These are phyloP conservation scores for Cocos nucifera DNA, from an alignment of 176 grass and related monocot species.

Conservation along the genomic window DNA sequence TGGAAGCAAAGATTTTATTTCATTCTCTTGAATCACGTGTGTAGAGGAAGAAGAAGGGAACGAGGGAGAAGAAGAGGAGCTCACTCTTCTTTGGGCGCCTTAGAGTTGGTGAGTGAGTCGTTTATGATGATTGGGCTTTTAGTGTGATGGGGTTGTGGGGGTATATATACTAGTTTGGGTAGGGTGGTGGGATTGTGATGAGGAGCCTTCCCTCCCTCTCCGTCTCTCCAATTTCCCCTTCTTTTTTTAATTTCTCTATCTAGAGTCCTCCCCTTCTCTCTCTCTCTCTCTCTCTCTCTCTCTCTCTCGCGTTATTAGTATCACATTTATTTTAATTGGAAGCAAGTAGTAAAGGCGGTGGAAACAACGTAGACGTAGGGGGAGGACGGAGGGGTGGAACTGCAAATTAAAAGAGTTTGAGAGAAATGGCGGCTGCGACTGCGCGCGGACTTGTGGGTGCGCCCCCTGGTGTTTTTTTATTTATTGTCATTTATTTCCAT, in stretches of 20 bases:
- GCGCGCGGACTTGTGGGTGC: not conserved
- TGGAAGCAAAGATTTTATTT: not conserved
- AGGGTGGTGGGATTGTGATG: too few species aligned
- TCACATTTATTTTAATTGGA: not conserved
- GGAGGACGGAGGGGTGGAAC: not conserved
- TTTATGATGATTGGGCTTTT: constrained; percentile 1
- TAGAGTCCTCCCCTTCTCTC: not conserved
- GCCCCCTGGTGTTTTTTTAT: too few species aligned
- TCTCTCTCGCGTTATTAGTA: not conserved
- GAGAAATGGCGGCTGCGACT: constrained; percentile 15
- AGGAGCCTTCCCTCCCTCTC: not conserved
- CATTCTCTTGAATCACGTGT: constrained; percentile 11
- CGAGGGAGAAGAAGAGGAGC: not conserved
- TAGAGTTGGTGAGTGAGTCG: not conserved
- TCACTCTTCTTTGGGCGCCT: not conserved
- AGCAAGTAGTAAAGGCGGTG: not conserved
- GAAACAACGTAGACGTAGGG: not conserved
- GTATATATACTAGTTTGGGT: not conserved
- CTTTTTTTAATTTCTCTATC: too few species aligned
- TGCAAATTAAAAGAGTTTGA: not conserved
- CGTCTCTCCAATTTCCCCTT: too few species aligned
- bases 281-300: too few species aligned
- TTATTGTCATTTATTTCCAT: too few species aligned
- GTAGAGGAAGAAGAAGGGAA: not conserved
- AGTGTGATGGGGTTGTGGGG: not conserved